phyloP scores from a whole-genome alignment of 73 alveolate genomes.

The Tetrahymena malaccensis region DNA sequence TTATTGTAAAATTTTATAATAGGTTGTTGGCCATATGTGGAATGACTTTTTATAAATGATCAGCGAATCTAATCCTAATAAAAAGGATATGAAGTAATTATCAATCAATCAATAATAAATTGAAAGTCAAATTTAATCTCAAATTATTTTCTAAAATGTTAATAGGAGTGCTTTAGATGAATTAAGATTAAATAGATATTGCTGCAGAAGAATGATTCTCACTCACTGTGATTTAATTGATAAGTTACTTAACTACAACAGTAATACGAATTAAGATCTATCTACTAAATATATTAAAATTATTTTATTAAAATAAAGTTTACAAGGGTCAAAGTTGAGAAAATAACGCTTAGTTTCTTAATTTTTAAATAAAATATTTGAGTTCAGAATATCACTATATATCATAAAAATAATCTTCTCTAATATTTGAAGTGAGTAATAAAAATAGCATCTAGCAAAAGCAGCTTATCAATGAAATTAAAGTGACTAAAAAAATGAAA shows the following conservation, averaged over 20 bases:
- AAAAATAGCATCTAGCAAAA: not conserved
- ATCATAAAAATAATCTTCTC: not conserved
- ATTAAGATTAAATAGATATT: conserved; percentile 85
- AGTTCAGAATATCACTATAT: not conserved
- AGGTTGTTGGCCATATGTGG: conserved; percentile 95
- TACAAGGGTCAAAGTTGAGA: not conserved
- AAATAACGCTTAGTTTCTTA: not conserved
- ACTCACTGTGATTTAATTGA: conserved; percentile 94
- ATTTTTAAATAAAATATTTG: not conserved
- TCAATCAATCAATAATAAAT: not conserved
- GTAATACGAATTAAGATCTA: not conserved
- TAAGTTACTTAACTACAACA: conserved; percentile 88
- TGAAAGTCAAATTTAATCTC: not conserved
- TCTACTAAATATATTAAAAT: not conserved
- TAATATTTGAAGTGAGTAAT: not conserved
- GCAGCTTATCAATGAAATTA: no score
- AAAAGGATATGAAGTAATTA: conserved; percentile 35
- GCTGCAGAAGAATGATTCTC: conserved; percentile 97
- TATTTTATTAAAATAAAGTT: not conserved
- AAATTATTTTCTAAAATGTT: not conserved
- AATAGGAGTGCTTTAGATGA: conserved; percentile 78
- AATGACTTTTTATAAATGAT: conserved; percentile 59
- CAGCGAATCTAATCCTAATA: conserved; percentile 44
- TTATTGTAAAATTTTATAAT: not conserved
- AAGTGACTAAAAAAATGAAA: no score